Evolutionary conservation across 2,329 filamentous ascomycete genomes (phyloP), one percentile per base, ranked within the genome.

Genomic region (Aspergillus persii): DNA sequence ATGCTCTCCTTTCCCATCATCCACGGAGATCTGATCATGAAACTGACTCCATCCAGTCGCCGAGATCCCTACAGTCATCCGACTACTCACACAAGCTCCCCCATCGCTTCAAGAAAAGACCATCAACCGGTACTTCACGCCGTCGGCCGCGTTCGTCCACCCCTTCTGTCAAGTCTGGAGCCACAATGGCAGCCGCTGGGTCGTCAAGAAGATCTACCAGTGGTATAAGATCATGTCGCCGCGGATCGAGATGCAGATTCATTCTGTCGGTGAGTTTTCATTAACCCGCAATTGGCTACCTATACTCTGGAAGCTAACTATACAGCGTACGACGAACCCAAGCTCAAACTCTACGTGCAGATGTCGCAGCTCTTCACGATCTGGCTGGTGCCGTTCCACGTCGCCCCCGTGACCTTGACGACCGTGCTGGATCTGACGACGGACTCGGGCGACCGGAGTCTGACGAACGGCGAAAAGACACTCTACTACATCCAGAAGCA

Each of bases 221-320:
- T 93, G 89, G 90, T 94, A 96, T 76, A 91, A 92, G 69, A 89
- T 94, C 63, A 80, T 96, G 70, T 91, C 87, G 61, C 92, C 92
- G 0, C 79, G 81, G 18, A 90, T 95, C 64, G 81, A 87, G 48
- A 76, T 94, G 11, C 77, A 83, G 1, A 80, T 96, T 18, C 84
- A 91, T 54, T 82, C 79, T 31, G 75, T 87, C 18, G 84, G 84
- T 85, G 69, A 3, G 58, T 52, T 8, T 23, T 12, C n/a, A 15
- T 15, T 12, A 5, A 6, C 12, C 11, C 44, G 18, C 18, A 23
- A 23, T 23, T 2, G 18, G 18, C 18, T 23, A 23, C 18, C 18
- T 23, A 23, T 23, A 23, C 18, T 23, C 18, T 23, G 46, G 18
- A 48, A 31, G 4, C 39, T 18, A 62, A 27, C 9, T 3, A 4